Conservation (phyloP, 148 eudicot genomes). For the Silene latifolia region DNA sequence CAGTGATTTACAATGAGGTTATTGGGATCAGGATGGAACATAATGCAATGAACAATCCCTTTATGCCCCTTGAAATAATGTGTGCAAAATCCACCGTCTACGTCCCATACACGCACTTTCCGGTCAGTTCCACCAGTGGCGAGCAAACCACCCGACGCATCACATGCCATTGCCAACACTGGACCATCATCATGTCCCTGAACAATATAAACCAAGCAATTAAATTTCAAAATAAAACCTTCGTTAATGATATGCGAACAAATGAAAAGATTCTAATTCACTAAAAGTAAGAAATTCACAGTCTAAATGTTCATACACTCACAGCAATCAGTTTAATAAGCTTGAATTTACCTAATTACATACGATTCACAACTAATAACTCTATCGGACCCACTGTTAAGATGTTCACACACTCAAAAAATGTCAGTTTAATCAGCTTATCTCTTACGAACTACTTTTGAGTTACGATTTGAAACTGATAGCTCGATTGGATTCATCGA, state of each 20-base stretch:
- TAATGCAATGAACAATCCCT: conserved; percentile 71
- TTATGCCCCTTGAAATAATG: conserved; percentile 91
- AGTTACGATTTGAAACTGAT: no score
- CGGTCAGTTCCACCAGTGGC: conserved; percentile 95
- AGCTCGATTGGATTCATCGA: no score
- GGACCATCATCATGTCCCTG: conserved; percentile 97
- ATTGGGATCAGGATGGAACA: conserved; percentile 85
- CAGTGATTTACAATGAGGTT: conserved; percentile 53
- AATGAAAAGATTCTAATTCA: not conserved
- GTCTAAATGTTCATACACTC: not conserved
- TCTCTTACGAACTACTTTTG: no score
- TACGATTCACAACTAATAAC: no score
- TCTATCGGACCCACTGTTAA: no score
- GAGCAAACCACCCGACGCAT: conserved; percentile 86
- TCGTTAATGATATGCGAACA: not conserved
- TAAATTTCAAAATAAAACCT: not conserved
- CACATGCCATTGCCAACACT: conserved; percentile 84
- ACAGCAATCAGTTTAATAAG: not conserved
- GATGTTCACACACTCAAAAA: no score
- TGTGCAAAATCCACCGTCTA: conserved; percentile 88
- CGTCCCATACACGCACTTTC: conserved; percentile 93
- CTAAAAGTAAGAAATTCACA: no score
- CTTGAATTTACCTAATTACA: no score
- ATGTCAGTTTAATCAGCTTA: no score
- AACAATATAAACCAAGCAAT: not conserved